Evolutionary conservation across 2,329 filamentous ascomycete genomes (phyloP).

Genomic region (Neonectria faginata): DNA sequence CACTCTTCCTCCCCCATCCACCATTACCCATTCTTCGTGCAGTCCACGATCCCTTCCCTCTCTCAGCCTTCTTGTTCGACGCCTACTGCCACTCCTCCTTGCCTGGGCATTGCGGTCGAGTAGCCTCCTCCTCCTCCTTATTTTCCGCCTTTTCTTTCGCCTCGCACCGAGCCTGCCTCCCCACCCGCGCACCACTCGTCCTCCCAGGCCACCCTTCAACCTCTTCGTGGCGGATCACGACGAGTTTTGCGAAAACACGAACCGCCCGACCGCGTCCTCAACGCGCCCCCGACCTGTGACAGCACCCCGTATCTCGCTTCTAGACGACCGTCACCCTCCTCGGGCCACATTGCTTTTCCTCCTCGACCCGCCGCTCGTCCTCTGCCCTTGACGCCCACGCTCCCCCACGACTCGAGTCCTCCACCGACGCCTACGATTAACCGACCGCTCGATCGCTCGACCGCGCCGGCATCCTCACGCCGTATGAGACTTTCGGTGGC

Average conservation of each 20-base stretch:
- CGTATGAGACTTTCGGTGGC: conserved; percentile 42
- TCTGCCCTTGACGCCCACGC: conserved; percentile 38
- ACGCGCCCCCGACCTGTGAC: conserved; percentile 39
- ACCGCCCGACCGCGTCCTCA: conserved; percentile 40
- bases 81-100: conserved; percentile 32
- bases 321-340: conserved; percentile 22
- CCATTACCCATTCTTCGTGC: conserved; percentile 50
- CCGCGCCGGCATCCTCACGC: conserved; percentile 13
- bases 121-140: conserved; percentile 39
- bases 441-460: conserved; percentile 20
- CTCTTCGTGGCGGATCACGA: conserved; percentile 46
- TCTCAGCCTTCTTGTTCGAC: conserved; percentile 35
- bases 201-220: conserved; percentile 42
- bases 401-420: conserved; percentile 32
- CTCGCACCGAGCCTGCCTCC: conserved; percentile 31
- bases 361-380: conserved; percentile 33
- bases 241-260: conserved; percentile 49
- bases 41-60: conserved; percentile 48
- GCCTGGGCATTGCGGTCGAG: conserved; percentile 43
- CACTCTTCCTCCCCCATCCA: conserved; percentile 49
- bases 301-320: conserved; percentile 33
- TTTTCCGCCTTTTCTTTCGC: conserved; percentile 25
- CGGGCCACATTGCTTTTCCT: conserved; percentile 24
- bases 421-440: conserved; percentile 34
- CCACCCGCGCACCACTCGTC: conserved; percentile 43